Evolutionary conservation across 2,329 filamentous ascomycete species (phyloP).

Genomic region (Magnaporthiopsis incrustans): DNA sequence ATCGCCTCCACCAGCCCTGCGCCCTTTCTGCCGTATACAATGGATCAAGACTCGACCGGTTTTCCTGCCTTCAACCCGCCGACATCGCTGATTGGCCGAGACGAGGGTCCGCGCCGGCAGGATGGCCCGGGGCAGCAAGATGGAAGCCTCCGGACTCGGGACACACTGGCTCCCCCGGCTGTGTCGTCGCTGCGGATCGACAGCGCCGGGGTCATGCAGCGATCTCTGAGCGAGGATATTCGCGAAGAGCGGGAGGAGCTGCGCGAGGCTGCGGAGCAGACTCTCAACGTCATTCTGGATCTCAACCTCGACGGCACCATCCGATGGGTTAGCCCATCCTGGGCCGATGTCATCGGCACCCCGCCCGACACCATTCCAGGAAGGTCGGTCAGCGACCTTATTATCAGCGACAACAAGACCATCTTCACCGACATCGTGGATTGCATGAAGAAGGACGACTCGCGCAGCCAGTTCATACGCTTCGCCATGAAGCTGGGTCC

Average conservation of each 20-base stretch:
- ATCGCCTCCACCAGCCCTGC: conserved; percentile 23
- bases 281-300: conserved; percentile 92
- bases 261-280: conserved; percentile 92
- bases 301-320: conserved; percentile 83
- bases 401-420: conserved; percentile 68
- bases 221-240: conserved; percentile 78
- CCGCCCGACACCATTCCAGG: conserved; percentile 64
- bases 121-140: neutral
- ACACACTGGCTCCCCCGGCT: conserved; percentile 43
- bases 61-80: conserved; percentile 41
- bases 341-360: conserved; percentile 87
- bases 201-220: conserved; percentile 46
- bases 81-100: conserved; percentile 43
- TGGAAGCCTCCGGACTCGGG: conserved; percentile 13
- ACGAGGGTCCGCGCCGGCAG: conserved; percentile 27
- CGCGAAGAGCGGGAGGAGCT: conserved; percentile 89
- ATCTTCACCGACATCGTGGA: conserved; percentile 80
- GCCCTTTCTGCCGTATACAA: conserved; percentile 20
- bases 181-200: conserved; percentile 44
- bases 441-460: conserved; percentile 86
- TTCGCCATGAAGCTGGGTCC: conserved; percentile 67
- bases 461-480: conserved; percentile 80
- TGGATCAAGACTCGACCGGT: conserved; percentile 29
- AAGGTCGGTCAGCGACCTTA: conserved; percentile 68
- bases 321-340: conserved; percentile 94